Base-by-base conservation (phyloP, 805 yeast genomes). In the Scheffersomyces lignosus region DNA sequence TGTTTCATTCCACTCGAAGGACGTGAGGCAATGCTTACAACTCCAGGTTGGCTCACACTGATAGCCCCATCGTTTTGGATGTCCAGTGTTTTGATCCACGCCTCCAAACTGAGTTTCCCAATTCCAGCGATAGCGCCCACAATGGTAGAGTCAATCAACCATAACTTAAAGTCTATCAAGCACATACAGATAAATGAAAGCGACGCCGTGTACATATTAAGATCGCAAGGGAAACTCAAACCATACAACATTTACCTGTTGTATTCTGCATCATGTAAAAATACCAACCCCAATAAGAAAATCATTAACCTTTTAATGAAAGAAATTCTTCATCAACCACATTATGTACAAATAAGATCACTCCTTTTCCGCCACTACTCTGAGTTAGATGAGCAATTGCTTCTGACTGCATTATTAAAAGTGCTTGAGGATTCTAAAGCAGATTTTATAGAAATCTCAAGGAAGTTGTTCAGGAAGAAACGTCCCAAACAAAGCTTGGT, bases 221-320 rank as follows among this genome's bases (percentile, higher is more conserved):
- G 37, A 8, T 27, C 39, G 8, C 25, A 36, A 15, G 38, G 32
- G 6, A 24, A 26, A 10, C 26, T 18, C 16, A 29, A 31, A 14
- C 38, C 47, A 9, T 40, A 33, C 34, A 23, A 26, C 12, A 10
- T 40, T 6, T 45, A 43, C 34, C 43, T 31, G 37, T 24, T 27
- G 9, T 38, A 45, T 20, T 7, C 10, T 20, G 24, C 36, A 26
- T 30, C 13, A 7, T n/a, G 29, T 9, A 34, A 25, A 18, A 32
- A 18, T 25, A 34, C 40, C 28, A 36, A 33, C 3, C 45, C 40
- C 24, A 43, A 42, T 34, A 36, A 37, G 24, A 33, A 34, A 18
- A 31, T 45, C 8, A 31, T 45, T 20, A 43, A 40, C 36, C 31
- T 28, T 8, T 27, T 45, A 16, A 25, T 30, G 38, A 27, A 15